These are phyloP conservation scores for Pseudonitzschia multiseries DNA, from an alignment of 108 stramenopile species.

Conservation along the genomic window DNA sequence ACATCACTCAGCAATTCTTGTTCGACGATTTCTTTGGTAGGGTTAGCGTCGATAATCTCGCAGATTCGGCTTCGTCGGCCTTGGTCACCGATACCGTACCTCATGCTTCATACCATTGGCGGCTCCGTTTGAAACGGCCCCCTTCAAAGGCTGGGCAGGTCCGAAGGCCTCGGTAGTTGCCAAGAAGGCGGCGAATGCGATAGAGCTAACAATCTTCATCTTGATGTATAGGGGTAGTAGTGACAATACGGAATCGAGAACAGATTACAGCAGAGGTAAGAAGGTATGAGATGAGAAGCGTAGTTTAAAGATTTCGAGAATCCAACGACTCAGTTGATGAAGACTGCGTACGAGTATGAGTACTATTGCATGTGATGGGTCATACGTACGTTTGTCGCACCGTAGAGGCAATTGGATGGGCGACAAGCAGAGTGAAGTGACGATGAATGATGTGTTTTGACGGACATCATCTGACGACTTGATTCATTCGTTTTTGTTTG, in stretches of 20 bases:
- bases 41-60: slow-evolving; percentile 11
- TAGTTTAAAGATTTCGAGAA: neutral
- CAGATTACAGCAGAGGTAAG: neutral
- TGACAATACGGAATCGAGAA: neutral
- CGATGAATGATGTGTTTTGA: neutral
- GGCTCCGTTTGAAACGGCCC: slow-evolving; percentile 3
- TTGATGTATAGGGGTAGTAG: neutral
- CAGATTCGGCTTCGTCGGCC: slow-evolving; percentile 23
- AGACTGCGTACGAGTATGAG: too few relatives aligned
- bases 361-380: neutral
- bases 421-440: neutral
- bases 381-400: neutral
- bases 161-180: slow-evolving; percentile 33
- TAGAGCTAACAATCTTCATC: slow-evolving; percentile 33
- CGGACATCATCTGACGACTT: slow-evolving; percentile 2
- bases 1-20: neutral
- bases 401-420: neutral
- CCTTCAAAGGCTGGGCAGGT: slow-evolving; percentile 25
- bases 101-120: slow-evolving; percentile 33
- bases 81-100: slow-evolving; percentile 21
- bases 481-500: neutral
- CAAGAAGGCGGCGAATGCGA: slow-evolving; percentile 31
- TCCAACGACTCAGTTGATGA: neutral
- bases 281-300: neutral
- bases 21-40: slow-evolving; percentile 17